phyloP scores from a whole-genome alignment of 2,329 filamentous ascomycete genomes.

The Bertia moriformis region DNA sequence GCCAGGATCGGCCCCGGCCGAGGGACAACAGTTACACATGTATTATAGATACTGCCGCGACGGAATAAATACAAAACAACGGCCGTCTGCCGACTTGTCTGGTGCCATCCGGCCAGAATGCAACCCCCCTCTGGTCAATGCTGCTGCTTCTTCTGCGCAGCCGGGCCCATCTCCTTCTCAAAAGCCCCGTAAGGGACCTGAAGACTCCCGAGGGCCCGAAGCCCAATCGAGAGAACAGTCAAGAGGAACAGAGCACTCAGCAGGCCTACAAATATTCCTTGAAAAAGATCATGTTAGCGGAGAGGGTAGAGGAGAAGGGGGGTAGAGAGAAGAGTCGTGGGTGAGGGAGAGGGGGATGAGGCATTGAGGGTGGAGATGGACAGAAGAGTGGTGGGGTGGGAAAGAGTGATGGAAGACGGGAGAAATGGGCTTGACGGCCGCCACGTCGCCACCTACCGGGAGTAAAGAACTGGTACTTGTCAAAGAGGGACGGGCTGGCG shows the following conservation, averaged over 20 bases:
- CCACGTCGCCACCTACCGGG: constrained; percentile 69
- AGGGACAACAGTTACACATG: too few relatives aligned
- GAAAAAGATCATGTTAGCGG: too few relatives aligned
- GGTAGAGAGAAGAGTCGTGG: constrained; percentile 2
- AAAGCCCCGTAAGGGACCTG: constrained; percentile 89
- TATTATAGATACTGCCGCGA: too few relatives aligned
- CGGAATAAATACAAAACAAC: too few relatives aligned
- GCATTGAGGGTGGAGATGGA: background rate
- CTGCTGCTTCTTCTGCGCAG: constrained; percentile 75
- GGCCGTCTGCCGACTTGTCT: too few relatives aligned
- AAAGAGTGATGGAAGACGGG: too few relatives aligned
- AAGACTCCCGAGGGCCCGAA: constrained; percentile 64
- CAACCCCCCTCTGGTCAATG: constrained; percentile 17
- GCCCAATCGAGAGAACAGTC: constrained; percentile 63
- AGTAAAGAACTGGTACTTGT: constrained; percentile 88
- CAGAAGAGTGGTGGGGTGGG: too few relatives aligned
- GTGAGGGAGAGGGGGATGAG: background rate
- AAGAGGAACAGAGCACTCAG: constrained; percentile 58
- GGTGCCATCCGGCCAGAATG: too few relatives aligned
- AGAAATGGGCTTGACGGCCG: too few relatives aligned
- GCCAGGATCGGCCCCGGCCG: constrained; percentile 7
- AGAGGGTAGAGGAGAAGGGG: background rate
- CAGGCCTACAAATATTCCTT: constrained; percentile 81
- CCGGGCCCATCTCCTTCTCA: constrained; percentile 87
- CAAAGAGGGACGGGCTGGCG: constrained; percentile 51